Evolutionary conservation across 1,284 basidiomycete species (phyloP), one percentile per base, ranked within the genome.

Genomic region (Cutaneotrichosporon cavernicola): DNA sequence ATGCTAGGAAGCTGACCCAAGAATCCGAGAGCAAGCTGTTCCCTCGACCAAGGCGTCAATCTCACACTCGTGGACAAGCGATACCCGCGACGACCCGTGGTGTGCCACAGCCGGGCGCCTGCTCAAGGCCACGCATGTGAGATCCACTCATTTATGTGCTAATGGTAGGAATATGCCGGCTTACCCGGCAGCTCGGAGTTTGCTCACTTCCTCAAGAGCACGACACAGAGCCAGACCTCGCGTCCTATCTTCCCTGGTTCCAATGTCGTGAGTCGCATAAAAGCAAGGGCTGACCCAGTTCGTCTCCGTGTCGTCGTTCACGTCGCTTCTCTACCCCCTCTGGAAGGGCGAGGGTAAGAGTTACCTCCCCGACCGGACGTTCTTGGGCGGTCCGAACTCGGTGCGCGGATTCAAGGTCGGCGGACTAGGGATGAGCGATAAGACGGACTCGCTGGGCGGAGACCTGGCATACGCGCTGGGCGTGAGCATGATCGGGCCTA

Each of bases 381-480:
- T 96, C 71, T 85, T 98, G 0, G 97, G 96, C 32, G 97, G 96
- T 0, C 94, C 97, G 0, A 88, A 90, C n/a, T 91, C 87, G 56
- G 84, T 99, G 2, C 84, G 97, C 31, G 89, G 90, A 66, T 98
- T 97, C 83, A 87, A 87, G 64, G 84, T 87, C 32, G 95, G 93
- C 72, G 86, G 89, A 0, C 83, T 99, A 78, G 97, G 97, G 0
- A 88, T 91, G 2, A 85, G 86, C 36, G 92, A 96, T 72, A 86
- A 87, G 31, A 8, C 22, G 56, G 86, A 98, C 76, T 91, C 91
- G 0, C 77, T 96, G 2, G 97, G 97, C 4, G 97, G 95, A 4
- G 91, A 96, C 71, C 71, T 94, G 26, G 90, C 88, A 72, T 98
- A 92, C 86, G 88, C 91, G 0, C 80, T 88, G 2, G 97, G 97